phyloP scores from a whole-genome alignment of 805 yeast genomes.

The Candida awuae region DNA sequence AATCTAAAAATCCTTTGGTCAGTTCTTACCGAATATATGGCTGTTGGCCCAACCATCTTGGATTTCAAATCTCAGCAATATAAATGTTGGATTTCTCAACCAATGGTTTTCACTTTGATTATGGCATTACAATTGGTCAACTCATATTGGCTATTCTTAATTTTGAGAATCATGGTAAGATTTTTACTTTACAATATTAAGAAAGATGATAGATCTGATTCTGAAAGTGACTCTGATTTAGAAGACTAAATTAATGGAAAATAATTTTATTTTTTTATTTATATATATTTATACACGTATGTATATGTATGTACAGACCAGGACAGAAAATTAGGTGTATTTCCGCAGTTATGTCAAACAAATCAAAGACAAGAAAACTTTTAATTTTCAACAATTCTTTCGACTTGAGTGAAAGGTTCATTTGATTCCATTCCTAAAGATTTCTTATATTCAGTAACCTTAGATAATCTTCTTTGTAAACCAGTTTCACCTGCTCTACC shows the following conservation, averaged over 20 bases:
- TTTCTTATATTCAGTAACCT: constrained; percentile 28
- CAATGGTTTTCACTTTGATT: constrained; percentile 73
- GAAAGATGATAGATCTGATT: constrained; percentile 82
- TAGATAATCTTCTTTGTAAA: constrained; percentile 44
- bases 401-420: constrained; percentile 15
- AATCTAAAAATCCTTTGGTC: constrained; percentile 79
- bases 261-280: background rate
- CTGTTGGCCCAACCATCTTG: constrained; percentile 74
- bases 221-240: constrained; percentile 52
- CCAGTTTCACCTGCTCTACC: constrained; percentile 84
- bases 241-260: constrained; percentile 18
- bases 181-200: constrained; percentile 49
- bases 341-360: too few species aligned
- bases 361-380: too few species aligned
- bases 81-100: constrained; percentile 93
- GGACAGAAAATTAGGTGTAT: background rate
- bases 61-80: constrained; percentile 89
- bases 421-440: constrained; percentile 21
- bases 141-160: constrained; percentile 78
- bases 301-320: background rate
- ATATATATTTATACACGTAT: background rate
- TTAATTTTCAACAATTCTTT: background rate
- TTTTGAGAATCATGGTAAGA: constrained; percentile 70
- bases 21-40: constrained; percentile 72
- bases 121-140: constrained; percentile 80